Evolutionary conservation across 495 filamentous ascomycete species (phyloP).

Genomic region (Neurospora sp.): DNA sequence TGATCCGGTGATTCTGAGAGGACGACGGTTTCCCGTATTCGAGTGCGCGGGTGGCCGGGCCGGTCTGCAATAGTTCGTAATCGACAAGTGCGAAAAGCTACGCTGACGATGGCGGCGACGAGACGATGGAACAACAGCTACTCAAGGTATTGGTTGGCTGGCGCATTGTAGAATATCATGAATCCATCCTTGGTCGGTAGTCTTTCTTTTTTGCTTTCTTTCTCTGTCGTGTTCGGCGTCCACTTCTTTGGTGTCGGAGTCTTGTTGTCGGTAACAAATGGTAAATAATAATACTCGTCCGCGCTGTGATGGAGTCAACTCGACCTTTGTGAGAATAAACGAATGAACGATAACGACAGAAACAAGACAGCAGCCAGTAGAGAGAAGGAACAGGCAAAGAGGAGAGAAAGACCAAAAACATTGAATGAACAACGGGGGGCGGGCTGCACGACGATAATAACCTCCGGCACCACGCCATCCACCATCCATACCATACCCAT

Average conservation of each 20-base stretch:
- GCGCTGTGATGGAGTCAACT: neutral
- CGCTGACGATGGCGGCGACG: neutral
- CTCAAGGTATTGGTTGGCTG: neutral
- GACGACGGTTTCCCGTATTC: neutral
- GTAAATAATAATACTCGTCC: neutral
- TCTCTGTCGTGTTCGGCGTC: neutral
- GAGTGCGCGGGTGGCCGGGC: neutral
- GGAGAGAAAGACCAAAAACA: slow-evolving; percentile 2
- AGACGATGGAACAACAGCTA: neutral
- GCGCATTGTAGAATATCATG: neutral
- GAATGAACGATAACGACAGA: neutral
- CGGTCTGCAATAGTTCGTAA: neutral
- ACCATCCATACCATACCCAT: neutral
- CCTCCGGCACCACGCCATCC: neutral
- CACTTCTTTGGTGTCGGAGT: neutral
- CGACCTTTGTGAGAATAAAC: neutral
- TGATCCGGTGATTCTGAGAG: neutral
- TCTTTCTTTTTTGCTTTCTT: neutral
- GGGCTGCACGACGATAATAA: slow-evolving; percentile 2
- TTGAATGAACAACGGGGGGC: neutral
- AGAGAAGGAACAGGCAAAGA: slow-evolving; percentile 1
- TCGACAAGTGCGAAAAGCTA: neutral
- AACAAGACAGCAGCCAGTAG: neutral
- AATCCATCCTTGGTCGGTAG: neutral
- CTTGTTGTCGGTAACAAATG: neutral